Evolutionary conservation across 306 rosid genomes (phyloP).

Genomic region (Vigna reflexopilosa): DNA sequence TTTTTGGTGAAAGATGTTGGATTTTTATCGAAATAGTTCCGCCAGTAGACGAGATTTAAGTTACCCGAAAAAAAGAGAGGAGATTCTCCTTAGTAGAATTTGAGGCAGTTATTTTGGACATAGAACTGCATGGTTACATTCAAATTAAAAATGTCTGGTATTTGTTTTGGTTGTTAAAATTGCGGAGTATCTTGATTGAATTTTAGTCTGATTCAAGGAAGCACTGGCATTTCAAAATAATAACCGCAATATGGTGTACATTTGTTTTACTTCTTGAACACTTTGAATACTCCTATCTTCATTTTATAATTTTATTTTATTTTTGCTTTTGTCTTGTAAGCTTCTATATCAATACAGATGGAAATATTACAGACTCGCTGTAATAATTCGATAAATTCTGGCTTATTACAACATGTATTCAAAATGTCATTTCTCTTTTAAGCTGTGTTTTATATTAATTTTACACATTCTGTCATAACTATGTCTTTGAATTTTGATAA

Average conservation of each 20-base stretch:
- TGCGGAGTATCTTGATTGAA: slow-evolving; percentile 8
- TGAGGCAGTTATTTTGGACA: slow-evolving; percentile 22
- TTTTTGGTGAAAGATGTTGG: background rate
- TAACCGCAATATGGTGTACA: background rate
- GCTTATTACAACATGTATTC: background rate
- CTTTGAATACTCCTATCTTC: background rate
- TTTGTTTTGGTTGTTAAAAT: slow-evolving; percentile 35
- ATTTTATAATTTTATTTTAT: background rate
- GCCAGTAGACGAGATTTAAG: slow-evolving; percentile 8
- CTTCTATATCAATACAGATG: background rate
- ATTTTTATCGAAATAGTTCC: slow-evolving; percentile 17
- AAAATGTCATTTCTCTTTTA: background rate
- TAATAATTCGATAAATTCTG: background rate
- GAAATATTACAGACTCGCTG: background rate
- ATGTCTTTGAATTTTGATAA: background rate
- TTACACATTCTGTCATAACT: background rate
- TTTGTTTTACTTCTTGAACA: background rate
- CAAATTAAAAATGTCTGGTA: slow-evolving; percentile 20
- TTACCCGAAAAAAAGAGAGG: background rate
- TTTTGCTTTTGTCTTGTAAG: background rate
- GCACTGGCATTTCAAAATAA: background rate
- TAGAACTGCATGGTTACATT: slow-evolving; percentile 13
- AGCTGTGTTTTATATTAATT: background rate
- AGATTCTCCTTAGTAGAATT: slow-evolving; percentile 24
- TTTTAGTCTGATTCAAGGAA: slow-evolving; percentile 12